These are phyloP conservation scores for Aspergillus sp. DNA, from an alignment of 2,329 filamentous ascomycete species.

Conservation along the genomic window DNA sequence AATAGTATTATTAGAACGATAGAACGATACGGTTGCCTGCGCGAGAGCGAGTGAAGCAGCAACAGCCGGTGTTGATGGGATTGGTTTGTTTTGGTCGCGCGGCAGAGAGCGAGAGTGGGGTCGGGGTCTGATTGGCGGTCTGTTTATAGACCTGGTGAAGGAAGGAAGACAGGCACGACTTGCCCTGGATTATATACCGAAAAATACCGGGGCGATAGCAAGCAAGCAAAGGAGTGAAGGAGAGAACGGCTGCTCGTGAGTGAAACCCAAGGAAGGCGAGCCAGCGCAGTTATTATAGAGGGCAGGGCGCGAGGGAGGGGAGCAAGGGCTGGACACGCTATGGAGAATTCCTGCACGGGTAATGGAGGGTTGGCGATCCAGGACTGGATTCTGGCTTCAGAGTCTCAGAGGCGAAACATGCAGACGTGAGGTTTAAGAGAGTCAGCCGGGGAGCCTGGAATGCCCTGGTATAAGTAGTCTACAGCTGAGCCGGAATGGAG, in stretches of 20 bases:
- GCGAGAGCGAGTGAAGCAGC: not conserved
- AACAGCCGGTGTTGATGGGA: constrained; percentile 2
- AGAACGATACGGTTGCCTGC: not conserved
- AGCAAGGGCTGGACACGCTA: constrained; percentile 8
- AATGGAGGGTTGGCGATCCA: not conserved
- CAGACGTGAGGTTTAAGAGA: constrained; percentile 4
- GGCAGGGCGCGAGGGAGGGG: constrained; percentile 10
- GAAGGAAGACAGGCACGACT: constrained; percentile 1
- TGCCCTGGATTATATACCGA: not conserved
- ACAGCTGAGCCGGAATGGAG: constrained; percentile 5
- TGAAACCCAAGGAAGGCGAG: not conserved
- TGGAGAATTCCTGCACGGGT: constrained; percentile 13
- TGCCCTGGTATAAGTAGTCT: constrained; percentile 6
- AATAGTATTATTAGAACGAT: not conserved
- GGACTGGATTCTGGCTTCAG: not conserved
- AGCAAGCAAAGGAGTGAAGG: not conserved
- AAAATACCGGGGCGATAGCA: not conserved
- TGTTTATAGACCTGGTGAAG: constrained; percentile 9
- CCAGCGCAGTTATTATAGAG: constrained; percentile 10
- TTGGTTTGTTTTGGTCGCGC: constrained; percentile 20
- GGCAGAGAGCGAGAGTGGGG: constrained; percentile 22
- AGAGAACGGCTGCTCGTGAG: constrained; percentile 8
- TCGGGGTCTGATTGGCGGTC: constrained; percentile 21
- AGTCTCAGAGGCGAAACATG: constrained; percentile 12
- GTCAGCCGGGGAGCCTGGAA: not conserved